Base-by-base conservation (phyloP, 2,329 filamentous ascomycete species). In the Phyllosticta citrichinensis region DNA sequence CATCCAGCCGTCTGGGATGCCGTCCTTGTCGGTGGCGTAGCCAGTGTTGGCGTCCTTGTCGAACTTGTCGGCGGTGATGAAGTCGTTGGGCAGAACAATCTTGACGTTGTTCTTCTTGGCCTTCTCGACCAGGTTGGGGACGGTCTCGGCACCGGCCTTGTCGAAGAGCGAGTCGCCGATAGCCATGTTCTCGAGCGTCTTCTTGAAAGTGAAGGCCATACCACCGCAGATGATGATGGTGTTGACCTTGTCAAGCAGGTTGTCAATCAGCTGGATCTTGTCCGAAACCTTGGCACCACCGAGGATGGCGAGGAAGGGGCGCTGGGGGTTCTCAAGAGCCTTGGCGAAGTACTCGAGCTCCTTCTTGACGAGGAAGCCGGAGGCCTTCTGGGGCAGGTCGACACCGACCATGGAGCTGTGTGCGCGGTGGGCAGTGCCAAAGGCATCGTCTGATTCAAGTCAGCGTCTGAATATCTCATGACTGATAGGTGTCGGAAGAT, bases 181-280 rank as follows among this genome's bases (percentile, higher is more conserved):
- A 76, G 87, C 83, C 71, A 97, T 87, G 74, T 84, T 82, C 79
- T 97, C 85, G 62, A 97, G 84, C n/a, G 91, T 93, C 85, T 99
- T 99, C 85, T 97, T 97, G 85, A 99, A 99, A 70, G 94, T 99
- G 81, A 97, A 99, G 65, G 94, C 92, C 94, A 99, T 99, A 70
- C 86, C 94, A 74, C 94, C 94, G 76, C 93, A 96, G 79, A 99
- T 88, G 78, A 99, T 88, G 67, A 99, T 84, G 76, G 87, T 94
- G 84, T 99, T 85, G 77, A 99, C 92, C 85, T 99, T 97, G 78
- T 91, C 89, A 68, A 99, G 87, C 67, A 99, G 83, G 83, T 99
- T 99, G 81, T 99, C 92, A 74, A 99, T 97, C 70, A 99, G 84
- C 82, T 97, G 91, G 76, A 99, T 99, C 87, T 99, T 99, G 84